Conservation (phyloP, 305 asterid genomes). For the Fraxinus dipetala region DNA sequence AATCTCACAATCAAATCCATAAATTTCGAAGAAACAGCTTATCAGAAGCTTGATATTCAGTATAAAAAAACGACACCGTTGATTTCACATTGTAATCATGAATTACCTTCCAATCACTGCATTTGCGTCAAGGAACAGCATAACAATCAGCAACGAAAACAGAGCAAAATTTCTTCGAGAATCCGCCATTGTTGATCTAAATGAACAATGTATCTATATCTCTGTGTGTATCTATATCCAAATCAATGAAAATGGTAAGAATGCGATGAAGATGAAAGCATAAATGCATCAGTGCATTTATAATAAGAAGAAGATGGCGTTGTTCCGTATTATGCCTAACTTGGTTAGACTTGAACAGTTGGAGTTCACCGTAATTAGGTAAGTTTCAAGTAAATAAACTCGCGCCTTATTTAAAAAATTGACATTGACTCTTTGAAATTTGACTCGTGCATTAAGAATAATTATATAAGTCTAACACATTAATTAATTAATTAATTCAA, state of each 20-base stretch:
- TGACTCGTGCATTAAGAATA: not conserved
- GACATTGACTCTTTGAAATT: not conserved
- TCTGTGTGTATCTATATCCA: not conserved
- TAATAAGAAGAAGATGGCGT: not conserved
- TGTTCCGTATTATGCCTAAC: conserved; percentile 1
- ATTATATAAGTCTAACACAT: not conserved
- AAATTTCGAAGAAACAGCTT: not conserved
- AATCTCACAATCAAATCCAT: not conserved
- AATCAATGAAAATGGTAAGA: not conserved
- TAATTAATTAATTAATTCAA: not conserved
- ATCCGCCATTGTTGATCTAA: not conserved
- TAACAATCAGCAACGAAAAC: not conserved
- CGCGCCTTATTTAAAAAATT: not conserved
- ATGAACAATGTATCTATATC: not conserved
- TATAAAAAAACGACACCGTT: not conserved
- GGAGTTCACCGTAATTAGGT: not conserved
- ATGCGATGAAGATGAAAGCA: not conserved
- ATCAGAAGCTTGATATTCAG: conserved; percentile 3
- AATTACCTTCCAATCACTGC: not conserved
- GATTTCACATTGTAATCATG: not conserved
- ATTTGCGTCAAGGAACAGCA: not conserved
- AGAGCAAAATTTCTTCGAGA: not conserved
- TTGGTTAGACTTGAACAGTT: not conserved
- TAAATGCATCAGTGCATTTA: not conserved
- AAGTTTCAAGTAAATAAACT: not conserved